phyloP scores from a whole-genome alignment of 2,329 filamentous ascomycete species.

The Fusarium abutilonis region DNA sequence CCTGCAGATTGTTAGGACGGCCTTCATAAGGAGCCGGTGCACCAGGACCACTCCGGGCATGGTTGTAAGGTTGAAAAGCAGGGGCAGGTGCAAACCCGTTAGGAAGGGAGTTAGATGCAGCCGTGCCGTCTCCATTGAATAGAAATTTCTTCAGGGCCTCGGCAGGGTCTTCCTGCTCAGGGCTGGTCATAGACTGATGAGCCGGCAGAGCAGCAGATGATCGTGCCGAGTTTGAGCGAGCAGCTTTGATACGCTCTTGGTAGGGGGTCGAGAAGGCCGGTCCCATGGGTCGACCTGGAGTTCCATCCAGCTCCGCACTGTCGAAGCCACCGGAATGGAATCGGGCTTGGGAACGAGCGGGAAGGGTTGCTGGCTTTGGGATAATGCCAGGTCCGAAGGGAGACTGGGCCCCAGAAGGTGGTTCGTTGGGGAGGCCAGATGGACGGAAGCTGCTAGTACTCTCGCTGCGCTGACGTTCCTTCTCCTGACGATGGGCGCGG shows the following conservation, averaged over 20 bases:
- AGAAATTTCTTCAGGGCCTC: slow-evolving; percentile 68
- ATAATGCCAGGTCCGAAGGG: slow-evolving; percentile 44
- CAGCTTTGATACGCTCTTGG: slow-evolving; percentile 68
- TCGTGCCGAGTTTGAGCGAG: slow-evolving; percentile 51
- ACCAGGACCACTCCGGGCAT: slow-evolving; percentile 9
- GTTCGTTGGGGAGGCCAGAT: slow-evolving; percentile 56
- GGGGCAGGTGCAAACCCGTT: slow-evolving; percentile 36
- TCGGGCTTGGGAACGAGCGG: slow-evolving; percentile 40
- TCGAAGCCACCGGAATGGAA: slow-evolving; percentile 43
- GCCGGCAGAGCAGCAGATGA: slow-evolving; percentile 24
- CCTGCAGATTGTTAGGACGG: slow-evolving; percentile 50
- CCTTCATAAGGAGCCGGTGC: slow-evolving; percentile 17
- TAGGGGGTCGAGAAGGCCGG: slow-evolving; percentile 76
- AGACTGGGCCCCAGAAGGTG: slow-evolving; percentile 58
- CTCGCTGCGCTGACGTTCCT: slow-evolving; percentile 66
- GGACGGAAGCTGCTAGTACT: slow-evolving; percentile 60
- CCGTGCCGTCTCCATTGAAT: slow-evolving; percentile 54
- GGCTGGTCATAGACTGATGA: slow-evolving; percentile 16
- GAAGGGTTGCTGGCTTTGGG: slow-evolving; percentile 39
- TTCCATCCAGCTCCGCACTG: slow-evolving; percentile 69
- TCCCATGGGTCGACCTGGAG: slow-evolving; percentile 64
- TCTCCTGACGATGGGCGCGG: slow-evolving; percentile 83
- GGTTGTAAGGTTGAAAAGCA: slow-evolving; percentile 25
- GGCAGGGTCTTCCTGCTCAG: slow-evolving; percentile 47
- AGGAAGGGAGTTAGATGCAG: slow-evolving; percentile 23